A percentile compares a stretch with the other conserved stretches of the same genome.
Evolutionary conservation across 2,329 filamentous ascomycete genomes (phyloP).

Genomic region (Apiospora phragmitis): DNA sequence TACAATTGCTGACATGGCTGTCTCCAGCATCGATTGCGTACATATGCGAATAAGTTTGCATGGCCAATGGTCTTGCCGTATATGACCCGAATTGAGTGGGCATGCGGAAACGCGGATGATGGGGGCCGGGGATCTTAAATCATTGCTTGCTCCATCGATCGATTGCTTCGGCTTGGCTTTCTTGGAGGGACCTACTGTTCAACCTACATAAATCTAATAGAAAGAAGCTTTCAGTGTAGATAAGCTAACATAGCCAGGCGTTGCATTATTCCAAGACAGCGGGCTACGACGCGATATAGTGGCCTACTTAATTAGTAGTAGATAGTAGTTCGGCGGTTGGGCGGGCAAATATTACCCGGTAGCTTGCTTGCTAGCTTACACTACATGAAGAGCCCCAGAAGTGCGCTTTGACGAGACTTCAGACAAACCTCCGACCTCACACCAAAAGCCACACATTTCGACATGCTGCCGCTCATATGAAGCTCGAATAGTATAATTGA

Average conservation of each 20-base stretch:
- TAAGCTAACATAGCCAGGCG: neutral
- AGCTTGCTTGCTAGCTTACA: neutral
- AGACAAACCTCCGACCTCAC: too few relatives aligned
- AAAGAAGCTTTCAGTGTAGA: neutral
- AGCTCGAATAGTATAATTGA: too few relatives aligned
- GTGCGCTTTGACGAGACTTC: too few relatives aligned
- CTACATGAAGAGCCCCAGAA: neutral
- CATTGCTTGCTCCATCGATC: neutral
- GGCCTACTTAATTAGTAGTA: neutral
- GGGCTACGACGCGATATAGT: too few relatives aligned
- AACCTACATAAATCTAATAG: neutral
- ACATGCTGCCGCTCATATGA: too few relatives aligned
- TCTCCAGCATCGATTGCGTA: neutral
- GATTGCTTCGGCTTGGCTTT: neutral
- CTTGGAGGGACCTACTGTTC: neutral
- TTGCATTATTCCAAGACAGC: neutral
- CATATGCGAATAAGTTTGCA: neutral
- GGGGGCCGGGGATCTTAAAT: neutral
- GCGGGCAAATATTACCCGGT: neutral
- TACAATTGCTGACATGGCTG: neutral
- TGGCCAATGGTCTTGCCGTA: neutral
- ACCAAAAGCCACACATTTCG: too few relatives aligned
- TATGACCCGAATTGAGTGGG: neutral
- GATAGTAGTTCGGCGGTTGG: neutral
- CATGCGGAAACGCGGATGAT: neutral